These are phyloP conservation scores for Spizellomyces sp. DNA, from an alignment of 192 early-diverging fungal genomes.

Conservation along the genomic window DNA sequence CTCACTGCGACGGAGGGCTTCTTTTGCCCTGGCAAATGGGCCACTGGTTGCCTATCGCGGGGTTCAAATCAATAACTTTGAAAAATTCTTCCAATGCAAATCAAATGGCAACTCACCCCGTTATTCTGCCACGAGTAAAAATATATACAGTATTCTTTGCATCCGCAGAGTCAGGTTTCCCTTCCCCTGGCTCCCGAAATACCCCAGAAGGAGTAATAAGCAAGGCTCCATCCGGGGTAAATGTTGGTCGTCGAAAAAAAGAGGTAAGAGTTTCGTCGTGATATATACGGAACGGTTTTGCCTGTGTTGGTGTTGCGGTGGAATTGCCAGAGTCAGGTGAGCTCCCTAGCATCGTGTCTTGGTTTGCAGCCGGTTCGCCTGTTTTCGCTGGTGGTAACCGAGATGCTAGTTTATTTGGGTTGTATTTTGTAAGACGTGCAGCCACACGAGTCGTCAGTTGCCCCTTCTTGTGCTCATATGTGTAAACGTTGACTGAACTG, in stretches of 20 bases:
- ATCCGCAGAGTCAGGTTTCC: background rate
- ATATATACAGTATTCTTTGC: background rate
- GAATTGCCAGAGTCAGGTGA: conserved; percentile 1
- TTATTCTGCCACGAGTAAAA: conserved; percentile 12
- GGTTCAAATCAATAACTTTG: background rate
- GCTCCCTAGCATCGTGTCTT: background rate
- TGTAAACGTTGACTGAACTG: conserved; percentile 44
- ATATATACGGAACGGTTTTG: conserved; percentile 30
- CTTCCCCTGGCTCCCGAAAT: background rate
- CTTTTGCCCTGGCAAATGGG: conserved; percentile 65
- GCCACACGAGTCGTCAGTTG: conserved; percentile 2
- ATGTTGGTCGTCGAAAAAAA: conserved; percentile 85
- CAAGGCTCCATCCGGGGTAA: conserved; percentile 87
- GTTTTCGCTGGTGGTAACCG: background rate
- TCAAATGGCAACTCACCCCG: background rate
- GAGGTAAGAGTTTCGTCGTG: conserved; percentile 84
- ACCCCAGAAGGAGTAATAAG: conserved; percentile 81
- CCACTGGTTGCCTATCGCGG: conserved; percentile 62
- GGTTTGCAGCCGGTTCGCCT: background rate
- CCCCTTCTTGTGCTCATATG: conserved; percentile 15
- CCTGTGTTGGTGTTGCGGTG: background rate
- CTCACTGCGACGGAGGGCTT: conserved; percentile 81
- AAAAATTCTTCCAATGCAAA: background rate
- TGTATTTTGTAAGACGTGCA: conserved; percentile 5
- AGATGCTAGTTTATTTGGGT: too few species aligned